These are phyloP conservation scores for Choanephora cucurbitarum DNA, from an alignment of 371 early-diverging fungal genomes.

Conservation along the genomic window DNA sequence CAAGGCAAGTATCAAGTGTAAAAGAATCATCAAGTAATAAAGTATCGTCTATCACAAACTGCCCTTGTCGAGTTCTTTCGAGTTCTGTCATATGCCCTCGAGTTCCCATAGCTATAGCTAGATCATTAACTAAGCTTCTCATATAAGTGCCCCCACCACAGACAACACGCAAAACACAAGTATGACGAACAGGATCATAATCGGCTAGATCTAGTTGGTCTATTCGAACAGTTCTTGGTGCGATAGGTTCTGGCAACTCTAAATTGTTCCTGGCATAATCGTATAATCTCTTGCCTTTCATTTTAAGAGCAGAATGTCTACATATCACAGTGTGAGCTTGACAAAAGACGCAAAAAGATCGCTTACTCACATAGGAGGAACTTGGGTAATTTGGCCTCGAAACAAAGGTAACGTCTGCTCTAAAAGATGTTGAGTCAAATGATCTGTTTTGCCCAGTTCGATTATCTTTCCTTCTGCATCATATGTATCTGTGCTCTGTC, in stretches of 20 bases:
- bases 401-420: slow-evolving; percentile 31
- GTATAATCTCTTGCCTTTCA: slow-evolving; percentile 52
- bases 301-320: slow-evolving; percentile 52
- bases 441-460: slow-evolving; percentile 26
- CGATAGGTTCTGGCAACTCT: slow-evolving; percentile 34
- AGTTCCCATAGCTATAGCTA: slow-evolving; percentile 39
- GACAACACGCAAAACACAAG: slow-evolving; percentile 25
- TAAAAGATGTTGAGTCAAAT: slow-evolving; percentile 28
- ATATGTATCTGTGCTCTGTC: slow-evolving; percentile 51
- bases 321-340: slow-evolving; percentile 3
- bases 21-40: slow-evolving; percentile 17
- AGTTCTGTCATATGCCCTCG: slow-evolving; percentile 50
- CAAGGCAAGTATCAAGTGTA: neutral
- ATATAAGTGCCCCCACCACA: slow-evolving; percentile 57
- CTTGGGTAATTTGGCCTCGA: slow-evolving; percentile 42
- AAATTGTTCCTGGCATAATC: slow-evolving; percentile 50
- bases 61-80: slow-evolving; percentile 44
- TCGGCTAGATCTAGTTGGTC: slow-evolving; percentile 27
- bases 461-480: slow-evolving; percentile 44
- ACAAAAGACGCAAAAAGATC: slow-evolving; percentile 5
- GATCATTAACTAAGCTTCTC: slow-evolving; percentile 51
- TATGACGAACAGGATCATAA: slow-evolving; percentile 9
- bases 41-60: slow-evolving; percentile 17
- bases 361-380: slow-evolving; percentile 51
- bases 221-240: slow-evolving; percentile 35